Percentiles rank a stretch among this genome's conserved stretches.
Evolutionary conservation across 352 stramenopile genomes (phyloP).

Genomic region (Phytophthora fragariae): DNA sequence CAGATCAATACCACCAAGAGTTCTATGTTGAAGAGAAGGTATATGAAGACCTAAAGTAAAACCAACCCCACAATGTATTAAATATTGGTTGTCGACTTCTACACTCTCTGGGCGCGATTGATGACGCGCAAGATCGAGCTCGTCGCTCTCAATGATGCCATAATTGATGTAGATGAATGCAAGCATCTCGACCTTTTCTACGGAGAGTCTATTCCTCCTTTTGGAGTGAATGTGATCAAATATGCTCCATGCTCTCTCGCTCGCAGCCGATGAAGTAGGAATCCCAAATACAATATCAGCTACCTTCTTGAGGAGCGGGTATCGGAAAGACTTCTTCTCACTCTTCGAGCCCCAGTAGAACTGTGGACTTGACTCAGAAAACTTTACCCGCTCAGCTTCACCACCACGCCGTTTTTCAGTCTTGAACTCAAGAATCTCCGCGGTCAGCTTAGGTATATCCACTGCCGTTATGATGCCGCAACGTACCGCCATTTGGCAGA

Average conservation of each 20-base stretch:
- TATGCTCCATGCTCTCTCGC: constrained; percentile 6
- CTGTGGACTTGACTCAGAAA: background rate
- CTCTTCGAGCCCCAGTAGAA: constrained; percentile 1
- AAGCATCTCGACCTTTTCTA: constrained; percentile 19
- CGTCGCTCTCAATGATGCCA: constrained; percentile 1
- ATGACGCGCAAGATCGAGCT: constrained; percentile 12
- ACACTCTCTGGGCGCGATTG: constrained; percentile 6
- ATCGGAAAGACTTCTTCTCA: background rate
- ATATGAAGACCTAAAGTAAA: no score
- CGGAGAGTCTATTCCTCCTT: background rate
- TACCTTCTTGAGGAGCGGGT: constrained; percentile 1
- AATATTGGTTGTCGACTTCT: background rate
- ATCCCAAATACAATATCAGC: background rate
- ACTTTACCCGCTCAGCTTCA: background rate
- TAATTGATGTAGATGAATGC: constrained; percentile 18
- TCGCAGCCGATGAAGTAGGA: constrained; percentile 12
- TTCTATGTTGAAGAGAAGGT: no score
- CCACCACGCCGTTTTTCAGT: constrained; percentile 8
- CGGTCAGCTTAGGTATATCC: background rate
- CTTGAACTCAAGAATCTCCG: constrained; percentile 8
- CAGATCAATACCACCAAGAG: no score
- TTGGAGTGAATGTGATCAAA: constrained; percentile 16
- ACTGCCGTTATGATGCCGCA: background rate
- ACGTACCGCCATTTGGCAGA: background rate
- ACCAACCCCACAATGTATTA: no score